These are phyloP conservation scores for Bonnemaisonia californica DNA, from an alignment of 31 red algal genomes.

Conservation along the genomic window DNA sequence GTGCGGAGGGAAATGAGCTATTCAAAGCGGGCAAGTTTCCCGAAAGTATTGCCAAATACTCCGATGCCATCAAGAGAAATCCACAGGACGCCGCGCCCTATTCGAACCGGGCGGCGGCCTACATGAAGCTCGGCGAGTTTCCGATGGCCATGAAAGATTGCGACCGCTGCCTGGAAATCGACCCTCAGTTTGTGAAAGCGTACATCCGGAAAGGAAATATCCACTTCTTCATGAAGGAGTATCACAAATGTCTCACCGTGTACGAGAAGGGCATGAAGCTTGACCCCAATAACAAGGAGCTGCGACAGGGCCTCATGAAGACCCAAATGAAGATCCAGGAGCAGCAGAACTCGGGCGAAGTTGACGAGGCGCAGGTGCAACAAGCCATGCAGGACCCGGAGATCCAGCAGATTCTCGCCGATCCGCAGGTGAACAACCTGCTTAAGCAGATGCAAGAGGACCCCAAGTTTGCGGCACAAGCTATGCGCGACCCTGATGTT, in stretches of 20 bases:
- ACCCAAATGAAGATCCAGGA: conserved; percentile 77
- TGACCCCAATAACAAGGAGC: conserved; percentile 87
- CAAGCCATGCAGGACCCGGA: conserved; percentile 97
- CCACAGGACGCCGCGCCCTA: conserved; percentile 88
- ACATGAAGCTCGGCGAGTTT: conserved; percentile 95
- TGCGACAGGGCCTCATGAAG: conserved; percentile 80
- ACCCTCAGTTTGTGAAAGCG: conserved; percentile 91
- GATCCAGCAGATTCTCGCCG: conserved; percentile 95
- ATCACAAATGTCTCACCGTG: conserved; percentile 90
- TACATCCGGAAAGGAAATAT: conserved; percentile 94
- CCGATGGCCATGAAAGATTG: conserved; percentile 93
- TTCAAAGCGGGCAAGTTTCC: conserved; percentile 90
- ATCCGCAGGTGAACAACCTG: conserved; percentile 82
- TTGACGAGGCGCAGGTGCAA: conserved; percentile 84
- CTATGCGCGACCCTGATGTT: conserved; percentile 90
- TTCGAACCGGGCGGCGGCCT: conserved; percentile 95
- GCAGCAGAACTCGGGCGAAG: conserved; percentile 70
- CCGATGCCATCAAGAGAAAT: conserved; percentile 94
- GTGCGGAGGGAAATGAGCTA: conserved; percentile 84
- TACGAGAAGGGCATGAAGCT: conserved; percentile 92
- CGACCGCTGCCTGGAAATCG: conserved; percentile 83
- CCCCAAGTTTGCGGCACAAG: conserved; percentile 76
- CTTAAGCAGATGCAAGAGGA: conserved; percentile 87
- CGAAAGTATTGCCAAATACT: conserved; percentile 87
- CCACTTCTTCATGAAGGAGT: conserved; percentile 99